Evolutionary conservation across 2,329 filamentous ascomycete species (phyloP), one percentile per base, ranked within the genome.

Genomic region (Fusarium decemcellulare): DNA sequence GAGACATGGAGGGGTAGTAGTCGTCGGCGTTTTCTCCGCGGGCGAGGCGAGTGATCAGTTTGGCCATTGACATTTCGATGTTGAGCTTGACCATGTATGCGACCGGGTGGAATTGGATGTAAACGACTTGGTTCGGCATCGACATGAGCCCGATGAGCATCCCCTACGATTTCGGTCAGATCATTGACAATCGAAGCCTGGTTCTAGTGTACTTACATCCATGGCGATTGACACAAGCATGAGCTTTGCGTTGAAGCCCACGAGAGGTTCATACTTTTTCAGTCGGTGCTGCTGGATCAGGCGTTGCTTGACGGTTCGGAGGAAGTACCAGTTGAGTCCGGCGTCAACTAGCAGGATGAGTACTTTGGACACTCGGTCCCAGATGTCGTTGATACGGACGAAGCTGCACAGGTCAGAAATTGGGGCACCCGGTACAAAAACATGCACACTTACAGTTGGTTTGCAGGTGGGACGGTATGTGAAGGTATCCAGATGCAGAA

Each of bases 401-500:
- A 74, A 76, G 1, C 76, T 79, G 12, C 8, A 1, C 3, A 5
- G 15, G 16, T 70, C 14, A 67, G 61, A 4, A 9, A 3, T 4
- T 10, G 2, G 6, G 7, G n/a, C n/a, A 6, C 2, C 11, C 15
- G 6, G n/a, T 23, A 5, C 7, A 16, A 9, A 4, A 34, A 34
- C 5, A 2, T n/a, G 8, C 2, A 8, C 2, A 74, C 78, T 75
- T 63, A 80, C 76, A 70, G 73, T 2, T 79, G 51, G 36, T 76
- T 82, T 4, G 78, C 75, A 1, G 84, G 81, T 4, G 85, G 80
- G 2, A 67, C 62, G 0, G 71, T 66, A 39, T 85, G 82, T 1
- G 84, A 76, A 0, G 86, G 86, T 15, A 88, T 86, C 81, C 84
- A 88, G 44, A 88, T 86, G 52, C 76, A 79, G 61, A 86, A 87